Evolutionary conservation across 2,329 filamentous ascomycete genomes (phyloP).

Genomic region (Sporothrix euskadiensis): DNA sequence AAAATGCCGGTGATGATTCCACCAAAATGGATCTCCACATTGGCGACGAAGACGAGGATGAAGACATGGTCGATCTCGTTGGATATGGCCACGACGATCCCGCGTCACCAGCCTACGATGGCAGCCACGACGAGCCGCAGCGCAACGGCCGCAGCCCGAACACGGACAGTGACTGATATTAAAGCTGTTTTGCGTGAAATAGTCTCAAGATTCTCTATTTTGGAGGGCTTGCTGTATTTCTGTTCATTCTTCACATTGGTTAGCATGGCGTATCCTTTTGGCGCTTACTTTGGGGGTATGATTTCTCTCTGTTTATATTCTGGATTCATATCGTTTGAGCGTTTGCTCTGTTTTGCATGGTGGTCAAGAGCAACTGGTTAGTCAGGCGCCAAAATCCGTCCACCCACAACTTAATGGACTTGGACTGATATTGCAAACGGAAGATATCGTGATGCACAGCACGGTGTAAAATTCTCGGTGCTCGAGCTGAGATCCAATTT

Average conservation of each 20-base stretch:
- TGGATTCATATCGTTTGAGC: not conserved
- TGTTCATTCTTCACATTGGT: not conserved
- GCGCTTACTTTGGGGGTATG: not conserved
- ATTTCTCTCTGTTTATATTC: too few species aligned
- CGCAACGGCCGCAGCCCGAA: conserved; percentile 9
- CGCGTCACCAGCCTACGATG: conserved; percentile 6
- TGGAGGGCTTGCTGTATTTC: not conserved
- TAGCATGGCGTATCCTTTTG: not conserved
- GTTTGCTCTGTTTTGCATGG: not conserved
- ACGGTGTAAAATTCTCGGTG: not conserved
- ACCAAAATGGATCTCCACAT: not conserved
- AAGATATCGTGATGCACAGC: not conserved
- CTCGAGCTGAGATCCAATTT: too few species aligned
- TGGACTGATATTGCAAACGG: not conserved
- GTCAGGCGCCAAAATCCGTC: not conserved
- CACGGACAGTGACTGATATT: conserved; percentile 20
- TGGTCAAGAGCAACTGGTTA: not conserved
- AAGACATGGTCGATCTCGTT: conserved; percentile 8
- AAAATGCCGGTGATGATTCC: not conserved
- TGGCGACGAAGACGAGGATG: not conserved
- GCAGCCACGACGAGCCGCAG: not conserved
- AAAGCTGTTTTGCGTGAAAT: not conserved
- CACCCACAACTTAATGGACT: too few species aligned
- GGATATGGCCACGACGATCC: conserved; percentile 4
- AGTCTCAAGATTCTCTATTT: not conserved